Evolutionary conservation across 2,329 filamentous ascomycete genomes (phyloP), one percentile per base, ranked within the genome.

Genomic region (Apiospora marii): DNA sequence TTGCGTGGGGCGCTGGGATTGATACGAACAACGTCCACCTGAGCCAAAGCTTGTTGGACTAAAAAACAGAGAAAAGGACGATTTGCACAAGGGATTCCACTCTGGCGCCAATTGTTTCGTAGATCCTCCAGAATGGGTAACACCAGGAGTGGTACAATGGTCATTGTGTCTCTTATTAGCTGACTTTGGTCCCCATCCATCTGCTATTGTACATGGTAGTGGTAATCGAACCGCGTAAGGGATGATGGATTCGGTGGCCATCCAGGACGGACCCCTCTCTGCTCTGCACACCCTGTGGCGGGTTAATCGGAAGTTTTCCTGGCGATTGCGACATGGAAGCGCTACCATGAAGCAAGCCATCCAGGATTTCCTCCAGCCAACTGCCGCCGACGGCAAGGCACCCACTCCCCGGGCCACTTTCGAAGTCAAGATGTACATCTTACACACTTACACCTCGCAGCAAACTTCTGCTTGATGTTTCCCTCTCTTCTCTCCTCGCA

Each of bases 71-170:
- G 8, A n/a, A n/a, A 8, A 64, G 58, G 19, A 19, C 22, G 58
- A 64, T 64, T 64, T 64, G 30, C 58, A 64, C 58, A 64, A 64
- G 58, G 58, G 58, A 41, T 64, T 64, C 30, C 30, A 8, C 10
- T 10, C 44, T 58, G 48, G 48, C 69, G 69, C 34, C 69, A 41
- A 70, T 69, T 73, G 72, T 73, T 73, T 73, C 72, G 72, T 27
- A 71, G 72, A 73, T 73, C 72, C 46, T 71, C 43, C 34, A 27
- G 19, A 68, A 51, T 27, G 30, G 58, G 58, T 64, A n/a, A 41
- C 58, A 41, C 34, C 30, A 22, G 4, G 27, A 34, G 51, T 58
- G 51, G 51, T 8, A 58, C 51, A 58, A 30, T 58, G 27, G 51
- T 34, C 27, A 58, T 34, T 34, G 51, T 58, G 27, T 58, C 51